Base-by-base conservation (phyloP, 1,284 basidiomycete species). In the Trametes polyzona region DNA sequence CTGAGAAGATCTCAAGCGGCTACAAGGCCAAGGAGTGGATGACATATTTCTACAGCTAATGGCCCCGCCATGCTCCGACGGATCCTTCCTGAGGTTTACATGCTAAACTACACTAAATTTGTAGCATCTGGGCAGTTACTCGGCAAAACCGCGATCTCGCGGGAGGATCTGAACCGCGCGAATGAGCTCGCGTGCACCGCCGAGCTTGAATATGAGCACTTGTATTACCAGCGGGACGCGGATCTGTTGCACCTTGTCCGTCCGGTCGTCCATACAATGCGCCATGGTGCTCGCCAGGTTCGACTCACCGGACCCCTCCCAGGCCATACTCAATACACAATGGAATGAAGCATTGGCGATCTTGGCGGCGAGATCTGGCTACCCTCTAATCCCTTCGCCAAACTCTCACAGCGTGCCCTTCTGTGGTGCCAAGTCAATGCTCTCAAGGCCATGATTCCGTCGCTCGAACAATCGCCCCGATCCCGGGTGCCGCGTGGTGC, bases 291-390 rank as follows among this genome's bases (percentile, higher is more conserved):
- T 4, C 24, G 12, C 14, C 24, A 42, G 41, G 16, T 27, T 10
- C 4, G 2, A 9, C 61, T 57, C 5, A 26, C 58, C 2, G 67
- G 71, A 0, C 65, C 69, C 1, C 57, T 59, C 21, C 29, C 26
- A 1, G 29, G 39, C 11, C 48, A 24, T 10, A 42, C 63, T 0
- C 69, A 71, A 40, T 67, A 57, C 48, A 57, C 63, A 0, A 64
- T 70, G 48, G 71, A 72, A 48, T 58, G 61, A 0, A 43, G 42
- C 3, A 71, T 72, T 14, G 69, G 69, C 3, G 58, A 68, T 26
- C 56, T 72, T 11, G 64, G 63, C 4, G 42, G 52, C 1, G 60
- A 69, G 37, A 61, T 71, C 4, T 36, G 50, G 0, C 68, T 67
- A 42, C 67, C 51, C 2, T 66, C 64, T 2, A 68, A 67, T 30